Evolutionary conservation across 2,329 filamentous ascomycete species (phyloP).

Genomic region (Phyllosticta citriasiana): DNA sequence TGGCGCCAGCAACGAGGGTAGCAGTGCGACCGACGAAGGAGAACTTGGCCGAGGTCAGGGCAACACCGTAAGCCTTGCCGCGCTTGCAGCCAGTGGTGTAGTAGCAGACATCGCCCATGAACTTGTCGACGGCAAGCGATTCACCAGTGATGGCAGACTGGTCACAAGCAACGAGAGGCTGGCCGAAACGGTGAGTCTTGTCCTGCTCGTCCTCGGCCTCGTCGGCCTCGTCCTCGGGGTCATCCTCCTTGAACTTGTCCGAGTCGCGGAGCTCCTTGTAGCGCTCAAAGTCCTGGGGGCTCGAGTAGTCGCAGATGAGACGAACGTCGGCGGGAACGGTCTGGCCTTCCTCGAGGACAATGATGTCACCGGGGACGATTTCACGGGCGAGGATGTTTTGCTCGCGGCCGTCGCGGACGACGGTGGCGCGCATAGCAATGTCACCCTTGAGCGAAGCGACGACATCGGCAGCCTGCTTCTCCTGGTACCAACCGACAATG

Average conservation of each 20-base stretch:
- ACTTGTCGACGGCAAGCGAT: conserved; percentile 69
- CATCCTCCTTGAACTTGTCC: conserved; percentile 43
- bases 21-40: conserved; percentile 72
- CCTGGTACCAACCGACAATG: conserved; percentile 69
- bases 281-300: conserved; percentile 55
- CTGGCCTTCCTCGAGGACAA: conserved; percentile 62
- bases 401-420: conserved; percentile 58
- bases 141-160: conserved; percentile 75
- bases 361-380: conserved; percentile 66
- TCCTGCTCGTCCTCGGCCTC: conserved; percentile 45
- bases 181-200: conserved; percentile 46
- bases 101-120: conserved; percentile 66
- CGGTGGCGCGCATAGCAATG: conserved; percentile 63
- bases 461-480: conserved; percentile 71
- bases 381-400: conserved; percentile 63
- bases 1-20: conserved; percentile 61
- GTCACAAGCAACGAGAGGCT: conserved; percentile 61
- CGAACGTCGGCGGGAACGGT: conserved; percentile 60
- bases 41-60: conserved; percentile 56
- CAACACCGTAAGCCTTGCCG: conserved; percentile 63
- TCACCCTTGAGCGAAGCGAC: conserved; percentile 67
- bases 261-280: conserved; percentile 54
- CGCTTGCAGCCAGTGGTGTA: conserved; percentile 77
- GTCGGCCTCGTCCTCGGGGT: conserved; percentile 47
- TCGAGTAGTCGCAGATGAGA: conserved; percentile 62